phyloP scores from a whole-genome alignment of 2,329 filamentous ascomycete species.

The Aspergillus uvarum region DNA sequence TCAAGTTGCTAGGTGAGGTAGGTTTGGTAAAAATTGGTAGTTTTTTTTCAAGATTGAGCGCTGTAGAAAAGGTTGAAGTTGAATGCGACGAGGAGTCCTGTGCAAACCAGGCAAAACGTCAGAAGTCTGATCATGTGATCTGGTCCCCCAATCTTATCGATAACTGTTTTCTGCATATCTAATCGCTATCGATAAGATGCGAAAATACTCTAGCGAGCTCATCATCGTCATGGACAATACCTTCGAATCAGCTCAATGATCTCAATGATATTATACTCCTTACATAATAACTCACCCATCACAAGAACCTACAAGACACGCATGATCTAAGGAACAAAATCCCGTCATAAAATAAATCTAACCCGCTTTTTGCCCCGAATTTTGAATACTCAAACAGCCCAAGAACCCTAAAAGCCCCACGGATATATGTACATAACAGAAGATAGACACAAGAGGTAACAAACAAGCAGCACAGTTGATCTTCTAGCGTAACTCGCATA shows the following conservation, averaged over 20 bases:
- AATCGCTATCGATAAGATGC: too few relatives aligned
- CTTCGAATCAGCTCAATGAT: too few relatives aligned
- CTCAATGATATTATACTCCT: too few relatives aligned
- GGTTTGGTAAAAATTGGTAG: neutral
- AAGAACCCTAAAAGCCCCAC: neutral
- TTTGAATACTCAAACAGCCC: neutral
- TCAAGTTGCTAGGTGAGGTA: neutral
- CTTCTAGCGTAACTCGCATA: neutral
- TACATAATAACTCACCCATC: too few relatives aligned
- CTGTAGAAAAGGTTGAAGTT: neutral
- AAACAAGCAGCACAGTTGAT: neutral
- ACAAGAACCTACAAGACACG: neutral
- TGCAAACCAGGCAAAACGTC: neutral
- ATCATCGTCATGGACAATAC: too few relatives aligned
- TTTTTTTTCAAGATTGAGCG: neutral
- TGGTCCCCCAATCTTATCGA: neutral
- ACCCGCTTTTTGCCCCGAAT: neutral
- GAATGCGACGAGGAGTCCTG: neutral
- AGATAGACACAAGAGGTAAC: neutral
- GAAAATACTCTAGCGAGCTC: too few relatives aligned
- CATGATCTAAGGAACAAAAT: neutral
- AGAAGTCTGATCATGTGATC: neutral
- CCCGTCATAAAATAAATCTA: neutral
- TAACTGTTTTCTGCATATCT: neutral
- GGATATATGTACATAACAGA: neutral